These are phyloP conservation scores for Calonectria montana DNA, from an alignment of 2,329 filamentous ascomycete genomes.

Conservation along the genomic window DNA sequence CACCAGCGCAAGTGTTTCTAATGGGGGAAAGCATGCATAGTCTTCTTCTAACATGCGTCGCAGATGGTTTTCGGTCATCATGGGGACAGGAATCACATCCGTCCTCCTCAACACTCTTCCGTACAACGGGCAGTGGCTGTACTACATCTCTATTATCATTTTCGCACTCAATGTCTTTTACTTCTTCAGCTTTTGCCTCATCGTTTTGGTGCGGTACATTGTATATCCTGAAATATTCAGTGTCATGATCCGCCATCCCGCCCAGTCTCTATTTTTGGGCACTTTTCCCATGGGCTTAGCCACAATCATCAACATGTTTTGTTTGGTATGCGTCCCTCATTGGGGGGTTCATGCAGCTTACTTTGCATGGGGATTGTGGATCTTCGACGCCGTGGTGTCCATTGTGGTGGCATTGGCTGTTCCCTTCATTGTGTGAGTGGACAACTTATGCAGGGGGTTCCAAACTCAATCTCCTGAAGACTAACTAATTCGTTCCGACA, in stretches of 20 bases:
- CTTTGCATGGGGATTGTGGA: slow-evolving; percentile 66
- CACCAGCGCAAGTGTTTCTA: background rate
- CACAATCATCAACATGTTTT: slow-evolving; percentile 70
- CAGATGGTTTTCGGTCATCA: slow-evolving; percentile 57
- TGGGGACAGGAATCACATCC: slow-evolving; percentile 74
- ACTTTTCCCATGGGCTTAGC: slow-evolving; percentile 73
- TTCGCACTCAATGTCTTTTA: slow-evolving; percentile 67
- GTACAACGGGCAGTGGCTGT: slow-evolving; percentile 64
- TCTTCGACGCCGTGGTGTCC: slow-evolving; percentile 60
- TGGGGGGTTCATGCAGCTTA: slow-evolving; percentile 65
- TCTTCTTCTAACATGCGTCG: background rate
- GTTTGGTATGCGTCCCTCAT: slow-evolving; percentile 64
- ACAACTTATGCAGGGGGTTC: too few species aligned
- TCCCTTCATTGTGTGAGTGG: slow-evolving; percentile 55
- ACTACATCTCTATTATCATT: slow-evolving; percentile 66
- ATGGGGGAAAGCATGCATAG: too few species aligned
- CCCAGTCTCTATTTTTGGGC: slow-evolving; percentile 72
- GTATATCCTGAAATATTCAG: slow-evolving; percentile 71
- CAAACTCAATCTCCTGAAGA: background rate
- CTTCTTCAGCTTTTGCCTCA: slow-evolving; percentile 61
- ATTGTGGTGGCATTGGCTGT: slow-evolving; percentile 52
- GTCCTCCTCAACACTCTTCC: slow-evolving; percentile 69
- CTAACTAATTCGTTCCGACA: background rate
- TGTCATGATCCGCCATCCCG: slow-evolving; percentile 70
- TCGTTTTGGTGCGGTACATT: slow-evolving; percentile 67